These are phyloP conservation scores for Globisporangium acanthophoron DNA, from an alignment of 352 stramenopile species.

Conservation along the genomic window DNA sequence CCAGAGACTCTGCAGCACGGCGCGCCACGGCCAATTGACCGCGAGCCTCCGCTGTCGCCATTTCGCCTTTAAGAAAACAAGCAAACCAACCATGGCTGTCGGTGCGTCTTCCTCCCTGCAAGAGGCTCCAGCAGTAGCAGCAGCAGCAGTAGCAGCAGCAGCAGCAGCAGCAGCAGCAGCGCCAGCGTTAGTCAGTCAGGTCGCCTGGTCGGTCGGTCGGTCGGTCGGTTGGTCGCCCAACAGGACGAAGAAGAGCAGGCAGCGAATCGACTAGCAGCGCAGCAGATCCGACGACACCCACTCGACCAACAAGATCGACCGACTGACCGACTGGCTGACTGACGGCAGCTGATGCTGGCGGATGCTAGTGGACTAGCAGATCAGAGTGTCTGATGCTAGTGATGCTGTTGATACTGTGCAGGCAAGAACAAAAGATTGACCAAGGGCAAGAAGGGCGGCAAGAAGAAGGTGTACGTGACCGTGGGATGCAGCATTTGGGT, in stretches of 20 bases:
- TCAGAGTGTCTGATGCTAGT: background rate
- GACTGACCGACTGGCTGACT: background rate
- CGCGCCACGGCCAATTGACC: background rate
- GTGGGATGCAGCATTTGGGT: too few relatives aligned
- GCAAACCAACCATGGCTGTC: slow-evolving; percentile 83
- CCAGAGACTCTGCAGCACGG: background rate
- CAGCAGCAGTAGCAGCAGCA: slow-evolving; percentile 1
- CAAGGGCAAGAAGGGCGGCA: slow-evolving; percentile 90
- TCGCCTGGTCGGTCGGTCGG: background rate
- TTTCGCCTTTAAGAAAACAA: slow-evolving; percentile 88
- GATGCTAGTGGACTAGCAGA: background rate
- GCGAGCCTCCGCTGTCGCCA: slow-evolving; percentile 26
- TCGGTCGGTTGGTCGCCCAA: background rate
- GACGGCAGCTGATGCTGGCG: background rate
- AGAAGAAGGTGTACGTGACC: slow-evolving; percentile 87
- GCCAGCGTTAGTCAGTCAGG: slow-evolving; percentile 4
- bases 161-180: slow-evolving; percentile 6
- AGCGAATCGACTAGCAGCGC: background rate
- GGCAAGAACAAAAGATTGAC: slow-evolving; percentile 91
- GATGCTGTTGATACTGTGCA: slow-evolving; percentile 14
- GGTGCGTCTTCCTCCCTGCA: slow-evolving; percentile 34
- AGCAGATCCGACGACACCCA: background rate
- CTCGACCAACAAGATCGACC: background rate
- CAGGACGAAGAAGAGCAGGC: background rate
- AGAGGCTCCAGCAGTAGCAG: background rate